These are phyloP conservation scores for Vinca minor DNA, from an alignment of 257 asterid species.

Conservation along the genomic window DNA sequence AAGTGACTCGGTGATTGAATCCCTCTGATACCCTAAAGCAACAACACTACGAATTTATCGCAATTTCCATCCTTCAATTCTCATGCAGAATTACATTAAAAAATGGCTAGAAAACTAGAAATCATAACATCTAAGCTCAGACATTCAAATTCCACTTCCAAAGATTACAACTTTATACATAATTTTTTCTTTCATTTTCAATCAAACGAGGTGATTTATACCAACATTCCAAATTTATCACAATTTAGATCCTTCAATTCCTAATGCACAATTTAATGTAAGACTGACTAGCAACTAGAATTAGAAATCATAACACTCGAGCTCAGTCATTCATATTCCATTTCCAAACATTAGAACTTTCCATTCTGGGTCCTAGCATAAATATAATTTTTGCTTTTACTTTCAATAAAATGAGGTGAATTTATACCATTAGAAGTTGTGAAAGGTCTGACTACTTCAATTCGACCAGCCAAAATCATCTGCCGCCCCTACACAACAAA, in stretches of 20 bases:
- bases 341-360: too few relatives aligned
- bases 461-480: slow-evolving; percentile 20
- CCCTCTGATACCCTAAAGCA: slow-evolving; percentile 30
- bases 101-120: neutral
- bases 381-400: too few relatives aligned
- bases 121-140: neutral
- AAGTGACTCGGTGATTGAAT: slow-evolving; percentile 20
- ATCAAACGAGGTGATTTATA: neutral
- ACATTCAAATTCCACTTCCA: too few relatives aligned
- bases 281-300: too few relatives aligned
- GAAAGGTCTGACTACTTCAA: slow-evolving; percentile 18
- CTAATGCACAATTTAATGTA: too few relatives aligned
- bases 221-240: too few relatives aligned
- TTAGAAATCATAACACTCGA: too few relatives aligned
- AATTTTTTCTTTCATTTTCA: neutral
- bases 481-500: slow-evolving; percentile 29
- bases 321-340: too few relatives aligned
- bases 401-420: too few relatives aligned
- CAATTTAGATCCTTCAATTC: too few relatives aligned
- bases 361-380: too few relatives aligned
- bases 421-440: slow-evolving; percentile 22
- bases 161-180: too few relatives aligned
- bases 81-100: neutral
- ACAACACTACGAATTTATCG: slow-evolving; percentile 11
- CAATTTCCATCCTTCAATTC: neutral